Percentiles rank a stretch among this genome's conserved stretches.
Evolutionary conservation across 2,329 filamentous ascomycete genomes (phyloP).

Genomic region (Phyllosticta citriasiana): DNA sequence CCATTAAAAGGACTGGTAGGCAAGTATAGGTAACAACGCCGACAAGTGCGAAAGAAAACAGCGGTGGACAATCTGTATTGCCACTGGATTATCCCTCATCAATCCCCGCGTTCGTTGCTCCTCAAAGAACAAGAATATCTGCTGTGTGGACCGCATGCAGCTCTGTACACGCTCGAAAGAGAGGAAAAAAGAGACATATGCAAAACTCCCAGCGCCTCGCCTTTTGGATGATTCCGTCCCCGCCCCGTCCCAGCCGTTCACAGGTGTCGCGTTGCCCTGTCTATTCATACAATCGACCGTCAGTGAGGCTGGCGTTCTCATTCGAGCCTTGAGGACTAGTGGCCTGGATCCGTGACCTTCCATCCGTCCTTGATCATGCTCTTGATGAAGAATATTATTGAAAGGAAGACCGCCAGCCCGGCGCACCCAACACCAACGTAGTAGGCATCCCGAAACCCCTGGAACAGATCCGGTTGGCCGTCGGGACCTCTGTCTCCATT

Average conservation of each 20-base stretch:
- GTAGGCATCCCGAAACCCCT: not conserved
- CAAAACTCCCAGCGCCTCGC: not conserved
- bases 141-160: not conserved
- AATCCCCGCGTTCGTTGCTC: not conserved
- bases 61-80: not conserved
- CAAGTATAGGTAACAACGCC: not conserved
- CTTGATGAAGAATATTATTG: constrained; percentile 1
- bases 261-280: not conserved
- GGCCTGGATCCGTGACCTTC: constrained; percentile 2
- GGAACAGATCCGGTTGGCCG: not conserved
- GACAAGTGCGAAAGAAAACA: not conserved
- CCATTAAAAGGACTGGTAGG: not conserved
- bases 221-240: not conserved
- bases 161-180: not conserved
- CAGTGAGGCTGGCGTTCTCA: not conserved
- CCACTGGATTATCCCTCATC: not conserved
- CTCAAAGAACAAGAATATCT: not conserved
- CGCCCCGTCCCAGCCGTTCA: not conserved
- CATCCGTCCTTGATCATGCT: constrained; percentile 1
- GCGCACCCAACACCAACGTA: not conserved
- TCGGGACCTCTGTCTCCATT: not conserved
- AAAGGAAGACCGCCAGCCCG: not conserved
- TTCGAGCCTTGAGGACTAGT: not conserved
- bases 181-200: not conserved
- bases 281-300: not conserved